These are phyloP conservation scores for Pythium diclinum DNA, from an alignment of 352 stramenopile species.

Conservation along the genomic window DNA sequence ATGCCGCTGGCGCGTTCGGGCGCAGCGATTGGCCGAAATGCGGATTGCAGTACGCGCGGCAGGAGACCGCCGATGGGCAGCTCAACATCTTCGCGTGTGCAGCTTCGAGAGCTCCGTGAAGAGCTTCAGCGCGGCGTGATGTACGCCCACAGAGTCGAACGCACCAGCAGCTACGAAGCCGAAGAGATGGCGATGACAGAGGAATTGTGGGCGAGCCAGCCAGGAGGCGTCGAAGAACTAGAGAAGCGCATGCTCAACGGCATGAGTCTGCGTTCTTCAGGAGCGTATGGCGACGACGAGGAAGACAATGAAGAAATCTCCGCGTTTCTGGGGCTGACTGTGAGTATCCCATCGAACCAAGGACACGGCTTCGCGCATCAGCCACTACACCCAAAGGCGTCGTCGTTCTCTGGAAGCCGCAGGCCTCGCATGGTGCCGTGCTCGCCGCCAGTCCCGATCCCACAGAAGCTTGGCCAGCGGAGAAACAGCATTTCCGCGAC, in stretches of 20 bases:
- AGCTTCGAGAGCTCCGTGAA: conserved; percentile 3
- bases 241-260: background rate
- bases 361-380: background rate
- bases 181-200: conserved; percentile 5
- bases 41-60: conserved; percentile 7
- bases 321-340: conserved; percentile 16
- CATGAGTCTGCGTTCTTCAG: background rate
- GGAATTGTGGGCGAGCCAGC: background rate
- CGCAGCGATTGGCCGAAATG: conserved; percentile 11
- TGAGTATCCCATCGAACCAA: conserved; percentile 5
- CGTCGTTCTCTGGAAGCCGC: conserved; percentile 32
- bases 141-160: conserved; percentile 6
- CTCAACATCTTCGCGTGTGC: background rate
- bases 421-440: conserved; percentile 30
- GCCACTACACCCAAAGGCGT: conserved; percentile 22
- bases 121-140: conserved; percentile 17
- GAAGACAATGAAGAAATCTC: conserved; percentile 16
- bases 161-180: background rate
- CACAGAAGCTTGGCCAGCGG: conserved; percentile 32
- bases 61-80: background rate
- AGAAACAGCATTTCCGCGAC: conserved; percentile 30
- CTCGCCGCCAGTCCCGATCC: conserved; percentile 55
- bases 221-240: background rate
- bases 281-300: conserved; percentile 9
- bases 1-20: background rate